Percentiles rank a stretch among this genome's conserved stretches.
Evolutionary conservation across 1,284 basidiomycete genomes (phyloP).

Genomic region (Phaffia rhodozyma): DNA sequence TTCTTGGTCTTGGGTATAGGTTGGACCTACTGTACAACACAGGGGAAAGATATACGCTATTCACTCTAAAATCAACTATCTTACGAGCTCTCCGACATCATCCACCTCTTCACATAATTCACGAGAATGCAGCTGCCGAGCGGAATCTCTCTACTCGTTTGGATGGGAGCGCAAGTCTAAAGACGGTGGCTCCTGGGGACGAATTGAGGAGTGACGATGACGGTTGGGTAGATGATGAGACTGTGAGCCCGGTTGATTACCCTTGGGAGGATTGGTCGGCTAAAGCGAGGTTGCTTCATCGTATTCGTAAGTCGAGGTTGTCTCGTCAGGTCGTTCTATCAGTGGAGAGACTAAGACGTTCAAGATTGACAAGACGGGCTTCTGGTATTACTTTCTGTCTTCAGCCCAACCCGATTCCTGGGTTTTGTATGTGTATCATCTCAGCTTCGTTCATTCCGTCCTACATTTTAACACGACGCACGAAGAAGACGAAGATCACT

Average conservation of each 20-base stretch:
- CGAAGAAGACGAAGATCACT: not conserved
- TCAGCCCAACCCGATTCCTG: conserved; percentile 3
- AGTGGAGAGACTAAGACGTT: not conserved
- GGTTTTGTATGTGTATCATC: conserved; percentile 16
- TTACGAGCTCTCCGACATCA: conserved; percentile 11
- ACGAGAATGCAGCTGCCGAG: not conserved
- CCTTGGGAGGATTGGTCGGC: conserved; percentile 9
- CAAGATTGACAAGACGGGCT: not conserved
- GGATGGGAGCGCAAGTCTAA: not conserved
- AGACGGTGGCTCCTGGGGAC: not conserved
- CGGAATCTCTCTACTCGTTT: not conserved
- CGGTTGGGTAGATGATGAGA: not conserved
- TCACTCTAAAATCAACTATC: conserved; percentile 13
- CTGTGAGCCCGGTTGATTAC: conserved; percentile 5
- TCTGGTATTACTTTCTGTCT: not conserved
- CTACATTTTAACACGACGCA: not conserved
- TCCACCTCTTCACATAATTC: conserved; percentile 2
- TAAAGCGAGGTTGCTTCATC: not conserved
- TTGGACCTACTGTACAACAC: not conserved
- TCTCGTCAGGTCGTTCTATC: not conserved
- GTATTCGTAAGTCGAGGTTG: not conserved
- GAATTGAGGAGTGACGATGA: not conserved
- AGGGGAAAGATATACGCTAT: conserved; percentile 8
- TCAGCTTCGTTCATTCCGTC: conserved; percentile 14
- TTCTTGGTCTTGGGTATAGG: not conserved